Evolutionary conservation across 1,139 yeast genomes (phyloP).

Genomic region (Blastobotrys niveus): DNA sequence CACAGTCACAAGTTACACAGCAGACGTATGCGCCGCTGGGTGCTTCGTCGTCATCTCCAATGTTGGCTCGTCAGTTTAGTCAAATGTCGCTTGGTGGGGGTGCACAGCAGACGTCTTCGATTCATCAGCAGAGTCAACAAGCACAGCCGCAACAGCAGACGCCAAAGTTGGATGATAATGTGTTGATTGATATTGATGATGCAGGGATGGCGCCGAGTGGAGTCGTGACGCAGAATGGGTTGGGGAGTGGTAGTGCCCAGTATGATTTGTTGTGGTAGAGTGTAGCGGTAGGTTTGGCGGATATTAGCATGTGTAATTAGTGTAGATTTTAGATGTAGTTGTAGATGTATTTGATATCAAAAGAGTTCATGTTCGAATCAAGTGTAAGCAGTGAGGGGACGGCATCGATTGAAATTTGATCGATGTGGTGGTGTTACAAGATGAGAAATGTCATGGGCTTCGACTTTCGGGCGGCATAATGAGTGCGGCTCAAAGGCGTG

Average conservation of each 20-base stretch:
- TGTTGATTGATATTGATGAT: constrained; percentile 4
- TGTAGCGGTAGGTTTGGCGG: too few species aligned
- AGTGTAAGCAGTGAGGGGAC: too few species aligned
- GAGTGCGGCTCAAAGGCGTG: too few species aligned
- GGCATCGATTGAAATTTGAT: too few species aligned
- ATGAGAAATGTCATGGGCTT: too few species aligned
- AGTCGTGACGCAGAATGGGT: constrained; percentile 24
- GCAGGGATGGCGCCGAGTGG: constrained; percentile 8
- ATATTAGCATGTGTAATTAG: too few species aligned
- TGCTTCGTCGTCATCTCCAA: constrained; percentile 1
- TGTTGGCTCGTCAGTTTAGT: neutral
- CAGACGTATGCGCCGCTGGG: neutral
- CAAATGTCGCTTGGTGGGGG: neutral
- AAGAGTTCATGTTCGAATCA: too few species aligned
- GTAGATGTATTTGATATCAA: too few species aligned
- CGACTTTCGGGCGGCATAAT: too few species aligned
- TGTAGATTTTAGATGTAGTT: too few species aligned
- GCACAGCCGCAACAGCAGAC: too few species aligned
- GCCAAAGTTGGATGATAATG: neutral
- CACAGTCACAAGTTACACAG: neutral
- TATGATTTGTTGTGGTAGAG: constrained; percentile 24
- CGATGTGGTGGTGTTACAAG: too few species aligned
- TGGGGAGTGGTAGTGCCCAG: constrained; percentile 19
- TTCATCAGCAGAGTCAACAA: neutral
- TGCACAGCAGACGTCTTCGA: neutral